phyloP scores from a whole-genome alignment of 306 rosid species.

The Cucurbita pepo region DNA sequence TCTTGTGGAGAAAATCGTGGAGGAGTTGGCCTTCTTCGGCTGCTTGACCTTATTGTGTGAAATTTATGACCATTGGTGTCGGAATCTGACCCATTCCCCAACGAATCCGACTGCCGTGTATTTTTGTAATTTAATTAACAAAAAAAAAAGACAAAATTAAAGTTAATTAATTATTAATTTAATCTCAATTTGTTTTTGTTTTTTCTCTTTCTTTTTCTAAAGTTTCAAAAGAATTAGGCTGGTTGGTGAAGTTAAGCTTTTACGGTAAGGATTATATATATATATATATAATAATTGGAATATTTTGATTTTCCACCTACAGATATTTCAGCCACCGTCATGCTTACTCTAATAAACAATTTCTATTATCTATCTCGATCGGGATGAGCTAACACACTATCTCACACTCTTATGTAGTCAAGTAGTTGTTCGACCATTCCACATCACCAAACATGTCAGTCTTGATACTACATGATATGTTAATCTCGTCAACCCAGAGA shows the following conservation, averaged over 20 bases:
- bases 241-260: neutral
- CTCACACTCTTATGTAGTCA: too few species aligned
- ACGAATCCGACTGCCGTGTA: neutral
- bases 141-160: neutral
- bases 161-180: neutral
- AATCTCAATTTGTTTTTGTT: neutral
- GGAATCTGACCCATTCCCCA: neutral
- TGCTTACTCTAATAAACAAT: too few species aligned
- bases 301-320: too few species aligned
- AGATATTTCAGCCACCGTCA: too few species aligned
- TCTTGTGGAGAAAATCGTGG: conserved; percentile 6
- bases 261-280: neutral
- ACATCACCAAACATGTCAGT: too few species aligned
- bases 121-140: neutral
- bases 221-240: neutral
- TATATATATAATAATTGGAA: neutral
- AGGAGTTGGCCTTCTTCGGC: conserved; percentile 32
- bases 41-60: conserved; percentile 23
- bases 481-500: too few species aligned
- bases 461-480: too few species aligned
- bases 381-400: too few species aligned
- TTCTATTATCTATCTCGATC: too few species aligned
- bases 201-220: neutral
- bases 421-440: too few species aligned
- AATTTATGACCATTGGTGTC: neutral